Evolutionary conservation across 2,329 filamentous ascomycete species (phyloP).

Genomic region (Xylaria sp.): DNA sequence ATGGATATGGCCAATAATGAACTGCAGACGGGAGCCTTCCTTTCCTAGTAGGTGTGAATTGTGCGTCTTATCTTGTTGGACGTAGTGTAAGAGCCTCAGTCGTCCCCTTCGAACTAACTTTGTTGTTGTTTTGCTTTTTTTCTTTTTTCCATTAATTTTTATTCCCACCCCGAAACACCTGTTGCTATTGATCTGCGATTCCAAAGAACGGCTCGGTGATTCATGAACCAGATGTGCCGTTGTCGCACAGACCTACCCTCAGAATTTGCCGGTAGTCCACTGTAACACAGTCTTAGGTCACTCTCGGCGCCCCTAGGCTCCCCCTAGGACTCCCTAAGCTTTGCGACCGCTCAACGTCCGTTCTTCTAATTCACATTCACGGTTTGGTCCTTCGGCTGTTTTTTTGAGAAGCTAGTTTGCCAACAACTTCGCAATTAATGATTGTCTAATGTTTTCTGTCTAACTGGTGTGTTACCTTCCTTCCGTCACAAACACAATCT

Average conservation of each 20-base stretch:
- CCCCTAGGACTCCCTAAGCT: slow-evolving; percentile 1
- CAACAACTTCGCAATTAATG: slow-evolving; percentile 20
- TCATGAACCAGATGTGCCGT: slow-evolving; percentile 30
- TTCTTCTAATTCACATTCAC: slow-evolving; percentile 9
- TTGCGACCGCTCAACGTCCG: slow-evolving; percentile 20
- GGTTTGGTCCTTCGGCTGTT: slow-evolving; percentile 10
- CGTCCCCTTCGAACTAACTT: neutral
- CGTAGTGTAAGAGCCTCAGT: slow-evolving; percentile 29
- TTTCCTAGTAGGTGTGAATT: slow-evolving; percentile 16
- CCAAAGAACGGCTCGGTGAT: slow-evolving; percentile 20
- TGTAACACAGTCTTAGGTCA: neutral
- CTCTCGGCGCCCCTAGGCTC: neutral
- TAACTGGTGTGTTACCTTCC: slow-evolving; percentile 24
- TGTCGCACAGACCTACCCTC: slow-evolving; percentile 33
- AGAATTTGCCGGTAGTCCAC: slow-evolving; percentile 25
- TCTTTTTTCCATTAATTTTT: neutral
- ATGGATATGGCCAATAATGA: slow-evolving; percentile 10
- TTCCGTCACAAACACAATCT: slow-evolving; percentile 1
- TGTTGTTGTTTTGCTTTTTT: too few species aligned
- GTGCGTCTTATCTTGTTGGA: slow-evolving; percentile 10
- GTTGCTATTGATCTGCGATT: neutral
- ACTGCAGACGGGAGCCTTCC: slow-evolving; percentile 26
- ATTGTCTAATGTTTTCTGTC: slow-evolving; percentile 31
- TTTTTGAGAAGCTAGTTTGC: slow-evolving; percentile 5
- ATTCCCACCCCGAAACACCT: neutral